These are phyloP conservation scores for Sophora flavescens DNA, from an alignment of 306 rosid genomes.

Conservation along the genomic window DNA sequence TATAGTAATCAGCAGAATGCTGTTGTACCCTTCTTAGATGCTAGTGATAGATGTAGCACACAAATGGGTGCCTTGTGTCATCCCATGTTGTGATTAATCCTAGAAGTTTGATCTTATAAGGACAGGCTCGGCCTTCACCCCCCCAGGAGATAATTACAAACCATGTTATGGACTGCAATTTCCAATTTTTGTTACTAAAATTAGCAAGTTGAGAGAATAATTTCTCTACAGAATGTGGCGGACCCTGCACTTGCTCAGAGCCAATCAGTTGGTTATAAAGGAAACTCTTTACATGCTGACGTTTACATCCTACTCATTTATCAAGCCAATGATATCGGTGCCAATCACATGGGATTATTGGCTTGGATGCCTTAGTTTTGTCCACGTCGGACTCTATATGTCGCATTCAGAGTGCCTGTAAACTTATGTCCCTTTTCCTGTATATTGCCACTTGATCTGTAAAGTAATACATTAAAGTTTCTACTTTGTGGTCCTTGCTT, in stretches of 20 bases:
- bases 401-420: slow-evolving; percentile 10
- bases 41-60: slow-evolving; percentile 1
- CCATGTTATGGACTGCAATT: background rate
- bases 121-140: background rate
- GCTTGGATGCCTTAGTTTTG: slow-evolving; percentile 7
- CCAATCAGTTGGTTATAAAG: background rate
- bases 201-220: background rate
- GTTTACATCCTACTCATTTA: background rate
- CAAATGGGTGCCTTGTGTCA: slow-evolving; percentile 2
- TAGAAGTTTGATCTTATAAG: slow-evolving; percentile 6
- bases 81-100: background rate
- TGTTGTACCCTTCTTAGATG: background rate
- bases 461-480: slow-evolving; percentile 33
- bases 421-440: slow-evolving; percentile 15
- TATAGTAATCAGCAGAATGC: slow-evolving; percentile 10
- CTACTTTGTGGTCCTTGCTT: slow-evolving; percentile 5
- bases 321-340: background rate
- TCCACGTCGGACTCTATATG: slow-evolving; percentile 8
- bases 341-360: background rate
- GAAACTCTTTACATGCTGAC: background rate
- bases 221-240: background rate
- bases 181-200: background rate
- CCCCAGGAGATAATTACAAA: background rate
- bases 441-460: background rate
- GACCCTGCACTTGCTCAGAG: background rate